phyloP scores from a whole-genome alignment of 352 stramenopile genomes.

The Phytophthora vignae region DNA sequence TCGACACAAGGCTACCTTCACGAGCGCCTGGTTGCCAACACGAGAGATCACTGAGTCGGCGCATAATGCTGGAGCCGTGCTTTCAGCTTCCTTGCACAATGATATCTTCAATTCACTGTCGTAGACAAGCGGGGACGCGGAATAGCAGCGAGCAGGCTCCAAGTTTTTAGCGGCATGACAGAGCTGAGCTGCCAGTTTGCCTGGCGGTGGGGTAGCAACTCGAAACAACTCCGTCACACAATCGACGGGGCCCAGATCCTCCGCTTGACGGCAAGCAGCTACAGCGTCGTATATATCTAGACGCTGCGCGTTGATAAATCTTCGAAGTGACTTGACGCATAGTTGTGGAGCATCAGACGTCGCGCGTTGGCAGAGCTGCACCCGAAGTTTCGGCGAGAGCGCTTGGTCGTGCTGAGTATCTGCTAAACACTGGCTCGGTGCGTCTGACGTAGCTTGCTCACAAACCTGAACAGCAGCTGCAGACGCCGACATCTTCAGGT shows the following conservation, averaged over 20 bases:
- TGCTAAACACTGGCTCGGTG: slow-evolving; percentile 45
- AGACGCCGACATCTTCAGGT: slow-evolving; percentile 23
- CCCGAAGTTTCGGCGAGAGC: slow-evolving; percentile 28
- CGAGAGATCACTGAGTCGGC: slow-evolving; percentile 32
- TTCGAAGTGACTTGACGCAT: slow-evolving; percentile 39
- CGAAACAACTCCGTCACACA: slow-evolving; percentile 36
- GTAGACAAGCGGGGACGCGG: slow-evolving; percentile 40
- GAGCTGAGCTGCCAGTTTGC: slow-evolving; percentile 23
- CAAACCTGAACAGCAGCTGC: slow-evolving; percentile 39
- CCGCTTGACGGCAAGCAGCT: slow-evolving; percentile 28
- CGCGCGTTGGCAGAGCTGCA: slow-evolving; percentile 40
- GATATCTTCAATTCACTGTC: slow-evolving; percentile 43
- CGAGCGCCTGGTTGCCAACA: slow-evolving; percentile 13
- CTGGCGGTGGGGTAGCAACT: not conserved
- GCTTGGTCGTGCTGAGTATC: slow-evolving; percentile 35
- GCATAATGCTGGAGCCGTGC: slow-evolving; percentile 46
- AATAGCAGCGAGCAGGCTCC: slow-evolving; percentile 51
- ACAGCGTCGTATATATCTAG: slow-evolving; percentile 35
- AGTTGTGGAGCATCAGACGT: slow-evolving; percentile 28
- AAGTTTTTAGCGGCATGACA: slow-evolving; percentile 37
- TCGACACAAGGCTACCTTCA: slow-evolving; percentile 45
- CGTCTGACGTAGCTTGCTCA: slow-evolving; percentile 37
- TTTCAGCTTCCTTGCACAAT: slow-evolving; percentile 50
- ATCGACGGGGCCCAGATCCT: slow-evolving; percentile 30
- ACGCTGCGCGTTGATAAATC: slow-evolving; percentile 37